phyloP scores from a whole-genome alignment of 176 grass and related monocot genomes.

The Typha latifolia region DNA sequence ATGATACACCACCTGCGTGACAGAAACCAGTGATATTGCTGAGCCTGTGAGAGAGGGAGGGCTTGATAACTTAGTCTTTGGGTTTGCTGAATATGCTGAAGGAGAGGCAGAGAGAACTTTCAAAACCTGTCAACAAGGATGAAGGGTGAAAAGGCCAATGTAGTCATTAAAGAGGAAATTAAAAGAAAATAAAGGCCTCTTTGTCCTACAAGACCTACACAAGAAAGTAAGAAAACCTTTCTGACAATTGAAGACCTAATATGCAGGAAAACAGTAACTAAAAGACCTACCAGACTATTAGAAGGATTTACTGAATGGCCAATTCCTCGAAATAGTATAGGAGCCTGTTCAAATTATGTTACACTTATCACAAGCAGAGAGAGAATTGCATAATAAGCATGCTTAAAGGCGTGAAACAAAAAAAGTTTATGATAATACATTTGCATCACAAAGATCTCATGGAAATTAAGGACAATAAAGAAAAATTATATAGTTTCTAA shows the following conservation, averaged over 20 bases:
- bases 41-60: conserved; percentile 74
- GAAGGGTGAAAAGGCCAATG: background rate
- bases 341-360: conserved; percentile 15
- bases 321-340: conserved; percentile 81
- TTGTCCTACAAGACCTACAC: background rate
- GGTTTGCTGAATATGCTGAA: conserved; percentile 91
- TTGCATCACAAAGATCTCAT: too few species aligned
- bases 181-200: conserved; percentile 1
- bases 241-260: conserved; percentile 9
- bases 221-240: background rate
- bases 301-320: conserved; percentile 65
- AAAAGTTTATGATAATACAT: background rate
- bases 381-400: conserved; percentile 4
- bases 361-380: background rate
- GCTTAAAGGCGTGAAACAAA: background rate
- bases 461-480: too few species aligned
- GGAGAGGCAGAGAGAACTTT: conserved; percentile 80
- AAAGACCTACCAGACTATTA: conserved; percentile 60
- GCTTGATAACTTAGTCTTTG: conserved; percentile 52
- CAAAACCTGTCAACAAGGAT: conserved; percentile 39
- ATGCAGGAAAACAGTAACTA: conserved; percentile 1
- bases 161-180: background rate
- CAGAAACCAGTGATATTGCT: conserved; percentile 78
- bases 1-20: conserved; percentile 69
- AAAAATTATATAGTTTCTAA: too few species aligned